Conservation (phyloP, 495 filamentous ascomycete species). For the Xylaria sp. region DNA sequence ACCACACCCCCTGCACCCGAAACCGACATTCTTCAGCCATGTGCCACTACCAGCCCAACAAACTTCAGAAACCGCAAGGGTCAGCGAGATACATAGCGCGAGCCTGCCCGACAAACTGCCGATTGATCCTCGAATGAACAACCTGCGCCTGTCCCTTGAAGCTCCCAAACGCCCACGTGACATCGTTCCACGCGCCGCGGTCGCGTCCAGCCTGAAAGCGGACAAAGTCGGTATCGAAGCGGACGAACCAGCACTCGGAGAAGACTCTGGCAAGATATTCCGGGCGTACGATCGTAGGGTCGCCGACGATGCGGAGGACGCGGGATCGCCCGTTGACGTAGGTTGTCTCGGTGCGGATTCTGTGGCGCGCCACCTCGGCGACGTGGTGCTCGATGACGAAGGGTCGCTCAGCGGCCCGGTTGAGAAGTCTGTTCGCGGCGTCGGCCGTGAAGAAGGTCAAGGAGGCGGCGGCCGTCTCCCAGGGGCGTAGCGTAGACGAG, state of each 20-base stretch:
- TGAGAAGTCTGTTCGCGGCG: slow-evolving; percentile 33
- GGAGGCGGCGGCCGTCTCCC: slow-evolving; percentile 40
- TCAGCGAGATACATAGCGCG: slow-evolving; percentile 15
- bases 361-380: slow-evolving; percentile 20
- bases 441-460: slow-evolving; percentile 44
- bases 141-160: slow-evolving; percentile 30
- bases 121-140: neutral
- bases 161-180: slow-evolving; percentile 31
- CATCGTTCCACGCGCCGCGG: neutral
- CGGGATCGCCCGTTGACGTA: slow-evolving; percentile 22
- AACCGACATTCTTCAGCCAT: too few relatives aligned
- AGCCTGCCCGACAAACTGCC: neutral
- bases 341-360: slow-evolving; percentile 8
- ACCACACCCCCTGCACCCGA: too few relatives aligned
- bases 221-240: slow-evolving; percentile 15
- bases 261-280: slow-evolving; percentile 15
- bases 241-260: neutral
- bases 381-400: slow-evolving; percentile 19
- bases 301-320: slow-evolving; percentile 29
- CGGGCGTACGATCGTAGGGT: slow-evolving; percentile 26
- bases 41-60: neutral
- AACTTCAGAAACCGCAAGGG: neutral
- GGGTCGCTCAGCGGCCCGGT: neutral
- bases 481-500: neutral
- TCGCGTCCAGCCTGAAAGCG: neutral